Evolutionary conservation across 768 basidiomycete species (phyloP).

Genomic region (Kwoniella sp.): DNA sequence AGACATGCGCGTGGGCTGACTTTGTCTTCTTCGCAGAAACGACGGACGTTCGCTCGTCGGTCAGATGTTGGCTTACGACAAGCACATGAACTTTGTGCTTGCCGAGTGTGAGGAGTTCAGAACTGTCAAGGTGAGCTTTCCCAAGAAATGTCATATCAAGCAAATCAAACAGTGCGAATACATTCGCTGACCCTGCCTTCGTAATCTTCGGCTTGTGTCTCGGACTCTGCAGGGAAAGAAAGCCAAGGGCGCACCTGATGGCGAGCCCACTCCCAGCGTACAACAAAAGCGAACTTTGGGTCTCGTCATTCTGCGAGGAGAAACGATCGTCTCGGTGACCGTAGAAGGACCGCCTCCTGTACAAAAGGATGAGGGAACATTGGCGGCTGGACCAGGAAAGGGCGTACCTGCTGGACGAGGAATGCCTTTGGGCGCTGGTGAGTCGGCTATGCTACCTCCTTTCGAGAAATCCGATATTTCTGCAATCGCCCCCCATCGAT

Average conservation of each 20-base stretch:
- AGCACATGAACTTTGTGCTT: constrained; percentile 98
- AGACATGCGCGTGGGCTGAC: not conserved
- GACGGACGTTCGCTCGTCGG: constrained; percentile 94
- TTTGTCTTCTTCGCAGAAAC: constrained; percentile 52
- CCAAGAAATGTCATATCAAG: not conserved
- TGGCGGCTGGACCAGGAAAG: constrained; percentile 84
- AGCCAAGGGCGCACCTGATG: constrained; percentile 63
- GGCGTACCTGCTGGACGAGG: constrained; percentile 96
- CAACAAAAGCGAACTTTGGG: constrained; percentile 96
- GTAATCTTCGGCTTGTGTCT: not conserved
- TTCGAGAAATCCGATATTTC: no score
- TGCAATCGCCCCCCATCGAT: no score
- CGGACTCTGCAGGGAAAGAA: constrained; percentile 58
- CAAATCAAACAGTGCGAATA: not conserved
- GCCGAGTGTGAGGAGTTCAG: constrained; percentile 99
- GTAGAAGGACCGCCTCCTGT: constrained; percentile 95
- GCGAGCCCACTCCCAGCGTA: constrained; percentile 64
- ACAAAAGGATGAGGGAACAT: constrained; percentile 82
- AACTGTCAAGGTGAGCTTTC: constrained; percentile 77
- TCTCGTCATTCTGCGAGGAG: constrained; percentile 94
- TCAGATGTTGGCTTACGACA: constrained; percentile 99
- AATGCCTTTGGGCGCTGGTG: constrained; percentile 67
- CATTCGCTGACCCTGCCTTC: not conserved
- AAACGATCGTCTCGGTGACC: constrained; percentile 89
- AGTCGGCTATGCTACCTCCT: no score